Conservation (phyloP, 768 basidiomycete genomes). For the Naematelia encephala region DNA sequence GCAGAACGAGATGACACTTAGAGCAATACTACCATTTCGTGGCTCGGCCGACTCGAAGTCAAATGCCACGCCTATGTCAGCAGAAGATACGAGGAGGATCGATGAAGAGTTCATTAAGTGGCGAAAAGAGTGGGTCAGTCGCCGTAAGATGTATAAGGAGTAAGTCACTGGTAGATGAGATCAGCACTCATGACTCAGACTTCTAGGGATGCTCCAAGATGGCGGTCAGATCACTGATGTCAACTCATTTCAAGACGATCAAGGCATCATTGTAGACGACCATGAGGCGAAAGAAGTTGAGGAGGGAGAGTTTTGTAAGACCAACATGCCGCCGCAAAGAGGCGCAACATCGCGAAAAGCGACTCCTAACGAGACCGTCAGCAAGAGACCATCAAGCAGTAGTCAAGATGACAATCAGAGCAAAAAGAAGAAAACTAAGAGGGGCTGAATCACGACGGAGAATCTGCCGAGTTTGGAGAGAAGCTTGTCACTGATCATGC, state of each 20-base stretch:
- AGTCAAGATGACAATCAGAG: background rate
- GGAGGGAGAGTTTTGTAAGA: constrained; percentile 59
- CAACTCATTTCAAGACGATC: constrained; percentile 65
- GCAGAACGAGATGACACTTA: constrained; percentile 32
- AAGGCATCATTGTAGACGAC: constrained; percentile 76
- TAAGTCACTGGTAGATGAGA: constrained; percentile 51
- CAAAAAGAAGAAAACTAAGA: background rate
- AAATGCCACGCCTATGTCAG: constrained; percentile 54
- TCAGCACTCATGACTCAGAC: constrained; percentile 53
- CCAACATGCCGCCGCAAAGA: background rate
- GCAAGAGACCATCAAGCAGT: background rate
- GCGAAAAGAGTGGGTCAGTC: constrained; percentile 73
- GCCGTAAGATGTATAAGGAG: constrained; percentile 73
- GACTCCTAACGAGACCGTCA: background rate
- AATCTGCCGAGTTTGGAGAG: background rate
- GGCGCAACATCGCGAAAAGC: background rate
- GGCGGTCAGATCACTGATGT: constrained; percentile 65
- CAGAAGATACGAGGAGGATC: constrained; percentile 65
- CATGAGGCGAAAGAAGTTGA: constrained; percentile 68
- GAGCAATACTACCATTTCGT: constrained; percentile 33
- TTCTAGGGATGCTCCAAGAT: constrained; percentile 72
- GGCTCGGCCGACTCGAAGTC: constrained; percentile 9
- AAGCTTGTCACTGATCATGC: background rate
- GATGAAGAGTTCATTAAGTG: constrained; percentile 74
- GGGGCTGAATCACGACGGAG: background rate